These are phyloP conservation scores for Pseudogymnoascus sp. DNA, from an alignment of 2,329 filamentous ascomycete genomes.

Conservation along the genomic window DNA sequence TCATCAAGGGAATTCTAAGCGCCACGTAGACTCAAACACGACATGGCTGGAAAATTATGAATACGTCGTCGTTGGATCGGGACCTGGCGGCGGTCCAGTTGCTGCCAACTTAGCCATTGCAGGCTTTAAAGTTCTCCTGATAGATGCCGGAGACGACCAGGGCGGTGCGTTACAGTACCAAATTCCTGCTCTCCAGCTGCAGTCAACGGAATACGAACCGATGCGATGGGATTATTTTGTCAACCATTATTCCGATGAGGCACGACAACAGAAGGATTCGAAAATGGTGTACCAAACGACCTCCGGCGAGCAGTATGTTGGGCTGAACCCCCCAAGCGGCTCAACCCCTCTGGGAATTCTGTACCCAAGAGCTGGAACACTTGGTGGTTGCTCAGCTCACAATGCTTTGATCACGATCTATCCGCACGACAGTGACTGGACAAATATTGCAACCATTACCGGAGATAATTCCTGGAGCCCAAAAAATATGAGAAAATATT, in stretches of 20 bases:
- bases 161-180: conserved; percentile 34
- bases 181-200: conserved; percentile 41
- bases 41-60: conserved; percentile 32
- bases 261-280: conserved; percentile 37
- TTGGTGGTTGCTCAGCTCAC: conserved; percentile 21
- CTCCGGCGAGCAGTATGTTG: conserved; percentile 18
- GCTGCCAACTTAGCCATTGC: conserved; percentile 42
- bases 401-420: conserved; percentile 16
- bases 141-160: conserved; percentile 47
- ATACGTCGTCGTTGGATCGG: conserved; percentile 45
- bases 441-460: conserved; percentile 14
- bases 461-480: conserved; percentile 15
- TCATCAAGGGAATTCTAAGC: background rate
- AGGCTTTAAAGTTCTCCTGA: conserved; percentile 42
- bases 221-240: conserved; percentile 48
- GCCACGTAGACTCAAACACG: background rate
- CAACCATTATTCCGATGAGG: conserved; percentile 40
- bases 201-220: conserved; percentile 38
- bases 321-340: conserved; percentile 18
- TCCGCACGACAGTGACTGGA: conserved; percentile 16
- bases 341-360: conserved; percentile 19
- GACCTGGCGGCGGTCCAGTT: conserved; percentile 41
- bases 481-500: conserved; percentile 12
- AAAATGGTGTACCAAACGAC: conserved; percentile 39
- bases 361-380: conserved; percentile 22